phyloP scores from a whole-genome alignment of 2,329 filamentous ascomycete species.

The Blastomyces silverae region DNA sequence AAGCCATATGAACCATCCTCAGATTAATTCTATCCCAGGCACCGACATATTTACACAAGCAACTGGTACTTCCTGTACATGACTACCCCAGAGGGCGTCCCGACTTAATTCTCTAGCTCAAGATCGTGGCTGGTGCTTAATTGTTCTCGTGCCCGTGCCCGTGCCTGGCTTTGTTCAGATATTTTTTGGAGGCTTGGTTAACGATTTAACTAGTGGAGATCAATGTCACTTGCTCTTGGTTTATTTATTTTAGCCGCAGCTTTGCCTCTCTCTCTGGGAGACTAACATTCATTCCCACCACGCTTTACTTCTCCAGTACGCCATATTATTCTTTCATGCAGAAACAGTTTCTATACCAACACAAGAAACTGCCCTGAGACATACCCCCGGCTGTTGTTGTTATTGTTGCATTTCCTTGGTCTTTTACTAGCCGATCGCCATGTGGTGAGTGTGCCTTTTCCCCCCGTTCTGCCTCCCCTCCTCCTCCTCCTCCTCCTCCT shows the following conservation, averaged over 20 bases:
- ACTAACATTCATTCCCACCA: not conserved
- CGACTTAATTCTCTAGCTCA: not conserved
- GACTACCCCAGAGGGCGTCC: not conserved
- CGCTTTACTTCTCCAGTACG: not conserved
- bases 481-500: not conserved
- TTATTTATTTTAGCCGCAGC: too few relatives aligned
- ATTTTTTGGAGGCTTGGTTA: not conserved
- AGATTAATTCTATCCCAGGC: too few relatives aligned
- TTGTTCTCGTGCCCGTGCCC: not conserved
- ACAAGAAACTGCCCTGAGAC: not conserved
- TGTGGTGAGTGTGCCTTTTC: not conserved
- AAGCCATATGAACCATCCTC: too few relatives aligned
- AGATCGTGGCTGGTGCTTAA: not conserved
- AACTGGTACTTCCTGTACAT: too few relatives aligned
- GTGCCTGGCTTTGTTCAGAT: not conserved
- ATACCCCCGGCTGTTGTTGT: not conserved
- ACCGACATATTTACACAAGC: too few relatives aligned
- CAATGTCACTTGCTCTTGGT: too few relatives aligned
- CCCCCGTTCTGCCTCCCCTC: not conserved
- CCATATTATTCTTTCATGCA: conserved; percentile 1
- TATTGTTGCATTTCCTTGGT: not conserved
- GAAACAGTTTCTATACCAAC: not conserved
- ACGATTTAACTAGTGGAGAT: not conserved
- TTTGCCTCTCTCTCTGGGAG: too few relatives aligned
- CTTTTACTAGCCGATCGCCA: not conserved